These are phyloP conservation scores for Ceratobasidium sp. DNA, from an alignment of 1,284 basidiomycete species.

Conservation along the genomic window DNA sequence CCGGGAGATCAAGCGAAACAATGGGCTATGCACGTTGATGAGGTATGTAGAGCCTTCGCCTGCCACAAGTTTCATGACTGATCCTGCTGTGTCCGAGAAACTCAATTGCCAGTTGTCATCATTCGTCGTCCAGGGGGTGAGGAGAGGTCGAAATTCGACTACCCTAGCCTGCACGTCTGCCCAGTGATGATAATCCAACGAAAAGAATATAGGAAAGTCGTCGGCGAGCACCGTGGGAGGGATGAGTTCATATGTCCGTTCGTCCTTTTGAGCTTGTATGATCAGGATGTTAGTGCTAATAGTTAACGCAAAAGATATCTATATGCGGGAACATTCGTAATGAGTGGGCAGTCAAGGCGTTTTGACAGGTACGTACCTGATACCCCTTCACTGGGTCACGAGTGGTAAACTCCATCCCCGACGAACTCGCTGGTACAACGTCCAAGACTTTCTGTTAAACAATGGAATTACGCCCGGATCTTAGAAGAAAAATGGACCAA, in stretches of 20 bases:
- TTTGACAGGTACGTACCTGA: neutral
- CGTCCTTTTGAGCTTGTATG: neutral
- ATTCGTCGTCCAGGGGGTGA: conserved; percentile 19
- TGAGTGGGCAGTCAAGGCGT: neutral
- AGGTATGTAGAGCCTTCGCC: neutral
- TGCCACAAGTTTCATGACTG: neutral
- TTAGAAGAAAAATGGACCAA: neutral
- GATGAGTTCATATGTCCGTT: conserved; percentile 13
- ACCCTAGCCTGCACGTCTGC: conserved; percentile 14
- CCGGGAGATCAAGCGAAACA: neutral
- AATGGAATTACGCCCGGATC: neutral
- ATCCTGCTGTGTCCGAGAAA: neutral
- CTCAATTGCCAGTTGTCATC: conserved; percentile 2
- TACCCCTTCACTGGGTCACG: neutral
- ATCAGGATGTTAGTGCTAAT: neutral
- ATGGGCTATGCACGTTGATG: neutral
- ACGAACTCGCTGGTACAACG: conserved; percentile 14
- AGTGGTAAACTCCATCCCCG: conserved; percentile 27
- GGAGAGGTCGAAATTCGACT: conserved; percentile 29
- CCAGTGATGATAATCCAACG: conserved; percentile 42
- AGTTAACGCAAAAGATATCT: conserved; percentile 16
- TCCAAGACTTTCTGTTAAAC: conserved; percentile 25
- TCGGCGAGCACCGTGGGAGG: conserved; percentile 1
- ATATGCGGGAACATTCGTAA: neutral
- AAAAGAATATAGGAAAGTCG: conserved; percentile 35